Evolutionary conservation across 352 stramenopile species (phyloP).

Genomic region (Phytophthora agathidicida): DNA sequence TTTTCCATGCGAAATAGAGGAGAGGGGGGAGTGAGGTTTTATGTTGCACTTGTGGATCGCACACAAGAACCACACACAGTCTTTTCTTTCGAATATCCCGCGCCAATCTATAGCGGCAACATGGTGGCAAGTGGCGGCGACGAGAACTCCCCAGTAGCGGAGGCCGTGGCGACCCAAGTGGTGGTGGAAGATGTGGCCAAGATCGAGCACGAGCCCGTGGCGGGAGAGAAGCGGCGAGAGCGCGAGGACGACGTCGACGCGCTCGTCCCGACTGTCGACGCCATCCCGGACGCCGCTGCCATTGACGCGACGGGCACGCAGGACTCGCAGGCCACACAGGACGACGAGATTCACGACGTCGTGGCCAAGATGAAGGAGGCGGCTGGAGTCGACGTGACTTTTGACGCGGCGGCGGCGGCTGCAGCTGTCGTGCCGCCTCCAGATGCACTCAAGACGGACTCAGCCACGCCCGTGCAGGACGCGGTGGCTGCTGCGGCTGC

Average conservation of each 20-base stretch:
- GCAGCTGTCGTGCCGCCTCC: constrained; percentile 24
- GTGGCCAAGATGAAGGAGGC: constrained; percentile 76
- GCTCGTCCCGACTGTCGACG: constrained; percentile 36
- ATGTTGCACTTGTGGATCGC: constrained; percentile 41
- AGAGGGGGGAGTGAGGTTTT: constrained; percentile 27
- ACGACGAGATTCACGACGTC: constrained; percentile 64
- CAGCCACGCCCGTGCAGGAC: constrained; percentile 29
- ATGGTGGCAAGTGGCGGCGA: constrained; percentile 39
- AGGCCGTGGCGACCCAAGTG: constrained; percentile 14
- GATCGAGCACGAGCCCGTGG: constrained; percentile 11
- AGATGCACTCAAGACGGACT: constrained; percentile 26
- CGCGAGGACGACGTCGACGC: constrained; percentile 26
- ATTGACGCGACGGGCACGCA: constrained; percentile 24
- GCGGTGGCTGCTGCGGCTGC: constrained; percentile 23
- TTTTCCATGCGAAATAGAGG: constrained; percentile 18
- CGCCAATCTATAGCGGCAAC: constrained; percentile 18
- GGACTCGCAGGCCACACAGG: constrained; percentile 53
- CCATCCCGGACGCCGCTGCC: neutral
- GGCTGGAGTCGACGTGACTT: constrained; percentile 36
- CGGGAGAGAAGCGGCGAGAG: constrained; percentile 45
- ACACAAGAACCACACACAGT: constrained; percentile 26
- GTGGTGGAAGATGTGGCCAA: constrained; percentile 30
- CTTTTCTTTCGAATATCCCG: constrained; percentile 36
- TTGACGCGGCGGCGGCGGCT: constrained; percentile 37
- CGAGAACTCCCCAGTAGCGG: constrained; percentile 17